Conservation (phyloP, 108 stramenopile genomes). For the Licmophora abbreviata region DNA sequence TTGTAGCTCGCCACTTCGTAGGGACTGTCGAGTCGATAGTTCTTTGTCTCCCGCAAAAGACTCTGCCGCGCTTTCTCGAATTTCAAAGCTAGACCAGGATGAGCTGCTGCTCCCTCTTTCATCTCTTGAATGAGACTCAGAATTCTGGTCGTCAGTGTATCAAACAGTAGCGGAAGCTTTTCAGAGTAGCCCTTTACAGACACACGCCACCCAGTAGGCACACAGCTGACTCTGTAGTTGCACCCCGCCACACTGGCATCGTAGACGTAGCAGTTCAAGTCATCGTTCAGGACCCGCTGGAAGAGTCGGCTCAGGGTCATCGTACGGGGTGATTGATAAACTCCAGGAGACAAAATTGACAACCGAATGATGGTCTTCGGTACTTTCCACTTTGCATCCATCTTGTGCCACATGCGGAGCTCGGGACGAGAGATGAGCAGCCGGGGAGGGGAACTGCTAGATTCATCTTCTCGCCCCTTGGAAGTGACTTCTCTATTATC, state of each 20-base stretch:
- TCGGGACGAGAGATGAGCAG: slow-evolving; percentile 45
- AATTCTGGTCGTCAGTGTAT: slow-evolving; percentile 65
- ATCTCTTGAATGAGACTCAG: slow-evolving; percentile 71
- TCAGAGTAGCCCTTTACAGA: slow-evolving; percentile 78
- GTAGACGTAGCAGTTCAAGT: slow-evolving; percentile 78
- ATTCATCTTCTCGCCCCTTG: slow-evolving; percentile 4
- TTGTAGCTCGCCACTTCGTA: slow-evolving; percentile 81
- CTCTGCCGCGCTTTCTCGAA: slow-evolving; percentile 65
- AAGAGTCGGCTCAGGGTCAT: slow-evolving; percentile 81
- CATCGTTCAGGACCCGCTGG: slow-evolving; percentile 72
- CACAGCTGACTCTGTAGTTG: slow-evolving; percentile 55
- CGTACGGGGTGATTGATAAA: slow-evolving; percentile 65
- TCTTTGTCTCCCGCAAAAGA: slow-evolving; percentile 80
- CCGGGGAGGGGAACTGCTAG: slow-evolving; percentile 26
- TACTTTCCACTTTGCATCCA: slow-evolving; percentile 70
- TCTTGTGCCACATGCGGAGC: slow-evolving; percentile 76
- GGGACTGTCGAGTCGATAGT: slow-evolving; percentile 70
- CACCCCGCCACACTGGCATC: slow-evolving; percentile 86
- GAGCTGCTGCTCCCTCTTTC: slow-evolving; percentile 59
- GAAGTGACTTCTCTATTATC: slow-evolving; percentile 14
- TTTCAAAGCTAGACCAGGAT: slow-evolving; percentile 43
- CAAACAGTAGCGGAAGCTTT: slow-evolving; percentile 71
- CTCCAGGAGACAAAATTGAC: slow-evolving; percentile 51
- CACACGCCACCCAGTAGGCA: slow-evolving; percentile 57
- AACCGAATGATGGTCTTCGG: slow-evolving; percentile 68